Conservation (phyloP, 2,329 filamentous ascomycete genomes). For the Fusarium subglutinans region DNA sequence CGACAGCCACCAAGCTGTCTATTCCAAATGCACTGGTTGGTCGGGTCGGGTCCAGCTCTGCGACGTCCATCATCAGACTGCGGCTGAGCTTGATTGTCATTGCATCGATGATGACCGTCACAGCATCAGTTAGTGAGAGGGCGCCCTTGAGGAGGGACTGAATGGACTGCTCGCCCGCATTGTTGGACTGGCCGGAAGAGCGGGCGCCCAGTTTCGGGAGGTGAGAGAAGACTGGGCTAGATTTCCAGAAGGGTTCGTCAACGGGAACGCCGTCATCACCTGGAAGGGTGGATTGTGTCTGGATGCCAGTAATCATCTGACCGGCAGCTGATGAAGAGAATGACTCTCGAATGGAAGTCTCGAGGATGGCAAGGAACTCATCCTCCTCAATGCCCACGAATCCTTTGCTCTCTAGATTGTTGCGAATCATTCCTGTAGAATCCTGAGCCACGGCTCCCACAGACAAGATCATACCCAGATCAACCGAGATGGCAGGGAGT, state of each 20-base stretch:
- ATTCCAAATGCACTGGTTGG: not conserved
- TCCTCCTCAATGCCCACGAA: not conserved
- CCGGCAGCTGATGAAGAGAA: not conserved
- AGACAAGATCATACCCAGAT: not conserved
- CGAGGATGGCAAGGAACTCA: not conserved
- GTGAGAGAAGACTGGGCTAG: not conserved
- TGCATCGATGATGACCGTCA: not conserved
- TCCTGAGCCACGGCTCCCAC: not conserved
- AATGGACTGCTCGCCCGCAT: not conserved
- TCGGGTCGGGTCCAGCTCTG: not conserved
- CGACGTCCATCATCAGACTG: not conserved
- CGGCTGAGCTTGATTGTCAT: not conserved
- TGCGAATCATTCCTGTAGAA: not conserved
- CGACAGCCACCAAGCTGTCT: not conserved
- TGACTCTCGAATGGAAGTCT: not conserved
- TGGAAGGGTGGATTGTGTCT: not conserved
- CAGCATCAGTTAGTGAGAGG: not conserved
- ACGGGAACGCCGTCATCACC: not conserved
- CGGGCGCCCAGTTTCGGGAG: not conserved
- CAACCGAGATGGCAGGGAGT: not conserved
- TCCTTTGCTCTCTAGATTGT: not conserved
- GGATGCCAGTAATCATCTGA: not conserved
- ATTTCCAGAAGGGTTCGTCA: not conserved
- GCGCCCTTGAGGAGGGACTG: not conserved
- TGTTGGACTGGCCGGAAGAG: not conserved